Percentiles rank a stretch among this genome's conserved stretches.
Conservation (phyloP, 1,139 yeast species). For the Pneumocystis carinii region DNA sequence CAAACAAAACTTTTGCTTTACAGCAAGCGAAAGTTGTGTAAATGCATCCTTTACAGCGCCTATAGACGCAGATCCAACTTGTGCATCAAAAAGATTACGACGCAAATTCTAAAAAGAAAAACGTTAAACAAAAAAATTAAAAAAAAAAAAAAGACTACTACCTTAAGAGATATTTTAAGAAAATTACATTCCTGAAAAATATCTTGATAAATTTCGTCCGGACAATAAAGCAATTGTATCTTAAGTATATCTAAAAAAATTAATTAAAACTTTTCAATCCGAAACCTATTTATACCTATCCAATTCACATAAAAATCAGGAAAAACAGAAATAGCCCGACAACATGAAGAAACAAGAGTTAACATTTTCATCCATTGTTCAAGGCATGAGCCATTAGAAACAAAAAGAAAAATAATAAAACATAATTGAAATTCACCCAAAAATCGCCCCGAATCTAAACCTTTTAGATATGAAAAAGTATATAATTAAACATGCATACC, state of each 20-base stretch:
- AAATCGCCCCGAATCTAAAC: conserved; percentile 12
- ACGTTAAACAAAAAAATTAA: background rate
- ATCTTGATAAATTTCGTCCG: background rate
- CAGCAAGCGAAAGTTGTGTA: background rate
- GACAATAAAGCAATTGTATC: background rate
- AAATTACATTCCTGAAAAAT: background rate
- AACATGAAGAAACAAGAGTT: conserved; percentile 18
- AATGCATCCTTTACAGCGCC: background rate
- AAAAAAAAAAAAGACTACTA: background rate
- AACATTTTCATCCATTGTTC: conserved; percentile 33
- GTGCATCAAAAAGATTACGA: background rate
- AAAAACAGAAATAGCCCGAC: background rate
- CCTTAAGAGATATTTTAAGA: background rate
- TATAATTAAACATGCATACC: background rate
- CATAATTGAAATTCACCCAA: conserved; percentile 32
- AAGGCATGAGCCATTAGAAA: conserved; percentile 34
- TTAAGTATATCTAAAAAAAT: background rate
- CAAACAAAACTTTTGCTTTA: background rate
- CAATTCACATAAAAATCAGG: background rate
- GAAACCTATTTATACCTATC: background rate
- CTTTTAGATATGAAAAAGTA: background rate
- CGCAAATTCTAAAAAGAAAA: background rate
- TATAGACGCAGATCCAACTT: background rate
- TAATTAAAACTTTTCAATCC: background rate
- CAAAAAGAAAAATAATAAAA: conserved; percentile 25